Conservation (phyloP, 1,284 basidiomycete species). For the Schizophyllum amplum region DNA sequence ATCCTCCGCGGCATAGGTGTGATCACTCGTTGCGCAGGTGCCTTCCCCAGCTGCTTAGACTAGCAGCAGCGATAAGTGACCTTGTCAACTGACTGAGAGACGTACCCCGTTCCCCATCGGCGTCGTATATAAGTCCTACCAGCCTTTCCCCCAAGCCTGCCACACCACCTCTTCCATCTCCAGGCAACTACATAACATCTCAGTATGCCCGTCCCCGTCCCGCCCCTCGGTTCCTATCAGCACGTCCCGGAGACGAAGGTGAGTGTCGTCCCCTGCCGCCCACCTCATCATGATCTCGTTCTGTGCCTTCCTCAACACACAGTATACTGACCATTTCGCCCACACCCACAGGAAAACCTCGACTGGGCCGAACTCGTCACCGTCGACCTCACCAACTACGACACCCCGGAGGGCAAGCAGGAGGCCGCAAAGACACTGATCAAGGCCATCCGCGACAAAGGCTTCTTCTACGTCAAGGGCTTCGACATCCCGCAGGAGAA, state of each 20-base stretch:
- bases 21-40: no score
- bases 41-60: no score
- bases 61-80: no score
- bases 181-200: not conserved
- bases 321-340: not conserved
- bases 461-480: slow-evolving; percentile 39
- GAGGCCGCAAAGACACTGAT: slow-evolving; percentile 32
- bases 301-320: not conserved
- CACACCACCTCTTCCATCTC: no score
- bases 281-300: not conserved
- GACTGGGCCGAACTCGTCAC: slow-evolving; percentile 46
- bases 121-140: no score
- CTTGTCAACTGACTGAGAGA: no score
- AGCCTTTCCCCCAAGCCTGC: no score
- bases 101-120: no score
- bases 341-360: slow-evolving; percentile 26
- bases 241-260: slow-evolving; percentile 42
- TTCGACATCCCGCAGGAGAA: slow-evolving; percentile 28
- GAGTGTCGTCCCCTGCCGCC: no score
- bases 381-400: slow-evolving; percentile 36
- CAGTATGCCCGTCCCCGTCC: slow-evolving; percentile 28
- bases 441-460: slow-evolving; percentile 37
- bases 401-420: slow-evolving; percentile 36
- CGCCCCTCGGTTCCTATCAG: slow-evolving; percentile 33
- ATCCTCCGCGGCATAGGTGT: no score